Conservation (phyloP, 2,329 filamentous ascomycete genomes). For the Cytospora piceae region DNA sequence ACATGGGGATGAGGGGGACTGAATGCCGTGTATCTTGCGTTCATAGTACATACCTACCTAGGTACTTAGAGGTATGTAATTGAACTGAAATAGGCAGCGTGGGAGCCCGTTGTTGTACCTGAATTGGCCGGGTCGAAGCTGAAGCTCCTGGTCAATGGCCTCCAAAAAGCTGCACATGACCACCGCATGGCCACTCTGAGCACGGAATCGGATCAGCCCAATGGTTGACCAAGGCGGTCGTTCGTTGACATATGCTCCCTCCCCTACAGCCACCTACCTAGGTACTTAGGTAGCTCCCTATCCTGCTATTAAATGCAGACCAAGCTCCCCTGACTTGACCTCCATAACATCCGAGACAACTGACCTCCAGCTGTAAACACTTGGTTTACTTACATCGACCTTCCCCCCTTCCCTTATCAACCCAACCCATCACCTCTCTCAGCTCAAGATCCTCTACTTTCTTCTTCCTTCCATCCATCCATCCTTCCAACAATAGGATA, state of each 20-base stretch:
- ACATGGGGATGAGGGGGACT: constrained; percentile 3
- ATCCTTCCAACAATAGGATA: neutral
- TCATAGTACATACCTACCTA: neutral
- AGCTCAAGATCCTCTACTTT: neutral
- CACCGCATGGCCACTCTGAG: constrained; percentile 6
- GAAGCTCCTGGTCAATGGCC: neutral
- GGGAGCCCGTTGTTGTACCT: neutral
- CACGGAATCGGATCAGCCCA: constrained; percentile 17
- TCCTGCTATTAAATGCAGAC: constrained; percentile 14
- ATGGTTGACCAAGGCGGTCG: neutral
- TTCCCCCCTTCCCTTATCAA: neutral
- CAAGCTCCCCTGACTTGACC: constrained; percentile 1
- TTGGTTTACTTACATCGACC: neutral
- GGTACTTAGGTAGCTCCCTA: neutral
- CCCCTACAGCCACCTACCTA: neutral
- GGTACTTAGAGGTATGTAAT: no score
- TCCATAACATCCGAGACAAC: neutral
- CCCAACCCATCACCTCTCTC: neutral
- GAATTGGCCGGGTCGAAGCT: constrained; percentile 1
- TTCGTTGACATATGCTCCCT: neutral
- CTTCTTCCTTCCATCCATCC: neutral
- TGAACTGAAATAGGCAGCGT: neutral
- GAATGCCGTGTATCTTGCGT: constrained; percentile 14
- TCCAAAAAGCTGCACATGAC: constrained; percentile 10
- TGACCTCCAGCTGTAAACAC: constrained; percentile 12